A percentile compares a stretch with the other conserved stretches of the same genome.
Conservation (phyloP, 257 asterid species). For the Verbascum thapsus region DNA sequence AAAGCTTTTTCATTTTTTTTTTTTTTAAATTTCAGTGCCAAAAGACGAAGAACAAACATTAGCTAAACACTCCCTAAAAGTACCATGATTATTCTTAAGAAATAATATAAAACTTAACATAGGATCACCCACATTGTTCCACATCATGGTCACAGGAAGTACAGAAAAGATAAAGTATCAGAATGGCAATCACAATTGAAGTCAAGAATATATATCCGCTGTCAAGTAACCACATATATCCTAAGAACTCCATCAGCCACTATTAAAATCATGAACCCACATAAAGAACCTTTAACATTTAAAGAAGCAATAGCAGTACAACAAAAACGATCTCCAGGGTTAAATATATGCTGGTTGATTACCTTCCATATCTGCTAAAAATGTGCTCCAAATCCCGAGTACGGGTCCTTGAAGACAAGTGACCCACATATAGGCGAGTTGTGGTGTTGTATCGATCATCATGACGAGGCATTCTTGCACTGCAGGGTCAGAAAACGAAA, state of each 20-base stretch:
- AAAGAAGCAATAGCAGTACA: no score
- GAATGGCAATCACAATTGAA: background rate
- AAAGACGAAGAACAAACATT: conserved; percentile 1
- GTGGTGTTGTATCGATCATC: conserved; percentile 74
- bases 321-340: no score
- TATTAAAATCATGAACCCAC: background rate
- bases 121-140: no score
- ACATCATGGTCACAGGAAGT: background rate
- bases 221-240: background rate
- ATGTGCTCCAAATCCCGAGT: conserved; percentile 86
- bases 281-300: background rate
- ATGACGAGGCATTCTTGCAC: conserved; percentile 82
- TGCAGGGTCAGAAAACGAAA: conserved; percentile 36
- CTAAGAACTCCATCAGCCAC: background rate
- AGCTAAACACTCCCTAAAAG: no score
- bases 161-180: background rate
- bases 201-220: background rate
- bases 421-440: conserved; percentile 97
- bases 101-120: no score
- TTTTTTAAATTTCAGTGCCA: background rate
- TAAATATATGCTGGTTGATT: conserved; percentile 4
- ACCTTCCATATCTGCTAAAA: conserved; percentile 96
- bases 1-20: no score
- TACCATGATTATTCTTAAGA: no score
- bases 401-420: conserved; percentile 91